Evolutionary conservation across 768 basidiomycete genomes (phyloP).

Genomic region (Boletus insuetus): DNA sequence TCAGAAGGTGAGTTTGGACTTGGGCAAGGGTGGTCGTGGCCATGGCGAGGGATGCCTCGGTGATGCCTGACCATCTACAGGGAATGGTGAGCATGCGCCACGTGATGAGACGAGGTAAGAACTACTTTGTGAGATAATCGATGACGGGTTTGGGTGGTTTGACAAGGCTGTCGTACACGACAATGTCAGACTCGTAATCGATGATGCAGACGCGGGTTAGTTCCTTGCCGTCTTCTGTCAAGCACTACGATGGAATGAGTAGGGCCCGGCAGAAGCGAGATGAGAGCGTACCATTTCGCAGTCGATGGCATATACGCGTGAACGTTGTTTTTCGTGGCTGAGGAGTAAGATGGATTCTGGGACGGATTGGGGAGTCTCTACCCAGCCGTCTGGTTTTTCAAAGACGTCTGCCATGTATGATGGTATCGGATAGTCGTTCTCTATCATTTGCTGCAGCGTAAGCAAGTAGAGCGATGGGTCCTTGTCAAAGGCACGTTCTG

Average conservation of each 20-base stretch:
- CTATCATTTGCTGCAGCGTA: slow-evolving; percentile 82
- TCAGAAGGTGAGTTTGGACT: slow-evolving; percentile 70
- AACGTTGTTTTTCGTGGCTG: slow-evolving; percentile 31
- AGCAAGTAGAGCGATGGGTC: slow-evolving; percentile 72
- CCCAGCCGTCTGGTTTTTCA: slow-evolving; percentile 67
- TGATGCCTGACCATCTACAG: slow-evolving; percentile 89
- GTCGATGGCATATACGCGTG: slow-evolving; percentile 80
- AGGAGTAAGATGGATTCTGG: slow-evolving; percentile 32
- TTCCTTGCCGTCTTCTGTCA: slow-evolving; percentile 88
- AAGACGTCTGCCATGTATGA: slow-evolving; percentile 77
- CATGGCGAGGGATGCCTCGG: slow-evolving; percentile 59
- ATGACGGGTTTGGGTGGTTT: slow-evolving; percentile 80
- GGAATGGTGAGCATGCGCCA: background rate
- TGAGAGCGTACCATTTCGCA: slow-evolving; percentile 86
- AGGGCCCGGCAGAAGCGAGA: background rate
- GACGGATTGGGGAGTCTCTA: slow-evolving; percentile 66
- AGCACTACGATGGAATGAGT: slow-evolving; percentile 51
- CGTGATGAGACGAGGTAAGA: background rate
- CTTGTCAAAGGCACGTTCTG: slow-evolving; percentile 58
- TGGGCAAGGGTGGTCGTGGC: slow-evolving; percentile 78
- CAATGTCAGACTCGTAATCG: slow-evolving; percentile 66
- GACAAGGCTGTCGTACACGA: slow-evolving; percentile 87
- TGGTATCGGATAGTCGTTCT: slow-evolving; percentile 91
- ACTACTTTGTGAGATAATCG: slow-evolving; percentile 90
- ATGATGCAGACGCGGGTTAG: slow-evolving; percentile 83